Evolutionary conservation across 2,329 filamentous ascomycete species (phyloP).

Genomic region (Tolypocladium ovalisporum): DNA sequence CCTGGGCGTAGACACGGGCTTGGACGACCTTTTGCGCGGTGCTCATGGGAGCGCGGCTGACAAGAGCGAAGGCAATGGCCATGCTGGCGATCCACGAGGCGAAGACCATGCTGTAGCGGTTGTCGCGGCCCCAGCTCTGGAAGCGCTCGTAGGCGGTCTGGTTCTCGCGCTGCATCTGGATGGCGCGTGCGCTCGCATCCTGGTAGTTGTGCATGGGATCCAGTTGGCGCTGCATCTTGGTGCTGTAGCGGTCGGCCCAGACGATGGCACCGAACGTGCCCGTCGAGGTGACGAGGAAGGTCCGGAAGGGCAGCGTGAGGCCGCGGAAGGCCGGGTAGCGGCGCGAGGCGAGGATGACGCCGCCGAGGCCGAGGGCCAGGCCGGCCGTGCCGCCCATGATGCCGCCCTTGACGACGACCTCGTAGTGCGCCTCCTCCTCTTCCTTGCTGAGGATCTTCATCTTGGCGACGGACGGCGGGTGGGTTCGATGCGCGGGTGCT

Average conservation of each 20-base stretch:
- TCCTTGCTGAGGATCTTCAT: conserved; percentile 97
- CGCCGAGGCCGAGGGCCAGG: conserved; percentile 52
- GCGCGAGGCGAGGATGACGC: conserved; percentile 54
- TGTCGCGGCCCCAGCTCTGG: conserved; percentile 62
- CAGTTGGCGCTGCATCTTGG: conserved; percentile 54
- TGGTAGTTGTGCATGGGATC: conserved; percentile 60
- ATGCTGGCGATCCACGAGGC: conserved; percentile 74
- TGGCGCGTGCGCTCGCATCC: conserved; percentile 48
- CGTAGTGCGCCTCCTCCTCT: conserved; percentile 82
- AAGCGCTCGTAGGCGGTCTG: conserved; percentile 49
- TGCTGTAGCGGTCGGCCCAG: conserved; percentile 61
- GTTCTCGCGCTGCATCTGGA: conserved; percentile 42
- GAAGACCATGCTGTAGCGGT: conserved; percentile 82
- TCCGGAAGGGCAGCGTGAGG: conserved; percentile 80
- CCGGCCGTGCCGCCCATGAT: conserved; percentile 61
- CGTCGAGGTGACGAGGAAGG: conserved; percentile 76
- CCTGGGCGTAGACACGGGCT: conserved; percentile 89
- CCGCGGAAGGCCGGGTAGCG: conserved; percentile 69
- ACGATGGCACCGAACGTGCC: conserved; percentile 84
- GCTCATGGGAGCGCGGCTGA: conserved; percentile 65
- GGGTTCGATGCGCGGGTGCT: background rate
- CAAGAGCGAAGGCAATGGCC: conserved; percentile 60
- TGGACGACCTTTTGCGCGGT: conserved; percentile 84
- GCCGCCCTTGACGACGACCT: conserved; percentile 69
- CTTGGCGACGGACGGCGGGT: conserved; percentile 13